These are phyloP conservation scores for Erythrophleum ivorense DNA, from an alignment of 331 rosid genomes.

Conservation along the genomic window DNA sequence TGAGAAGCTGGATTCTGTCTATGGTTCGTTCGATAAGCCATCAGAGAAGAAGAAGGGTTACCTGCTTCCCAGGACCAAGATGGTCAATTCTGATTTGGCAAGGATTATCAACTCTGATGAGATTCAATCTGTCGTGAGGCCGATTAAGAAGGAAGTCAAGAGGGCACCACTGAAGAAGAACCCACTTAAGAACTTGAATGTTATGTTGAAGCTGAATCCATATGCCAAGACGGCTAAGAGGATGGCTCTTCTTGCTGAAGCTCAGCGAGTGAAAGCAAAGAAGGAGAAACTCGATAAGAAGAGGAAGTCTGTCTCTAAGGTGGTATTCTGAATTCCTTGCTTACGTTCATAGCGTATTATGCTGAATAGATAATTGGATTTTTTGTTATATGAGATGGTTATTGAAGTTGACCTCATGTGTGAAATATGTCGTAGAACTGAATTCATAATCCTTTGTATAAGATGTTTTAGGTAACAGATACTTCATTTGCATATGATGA, in stretches of 20 bases:
- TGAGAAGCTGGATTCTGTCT: conserved; percentile 69
- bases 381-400: background rate
- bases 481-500: background rate
- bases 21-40: conserved; percentile 61
- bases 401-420: background rate
- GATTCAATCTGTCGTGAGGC: conserved; percentile 22
- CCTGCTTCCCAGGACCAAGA: conserved; percentile 65
- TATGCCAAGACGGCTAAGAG: conserved; percentile 69
- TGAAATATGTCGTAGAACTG: background rate
- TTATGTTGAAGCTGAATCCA: conserved; percentile 59
- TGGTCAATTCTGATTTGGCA: conserved; percentile 64
- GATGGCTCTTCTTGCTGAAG: conserved; percentile 67
- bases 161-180: conserved; percentile 65
- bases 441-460: background rate
- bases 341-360: background rate
- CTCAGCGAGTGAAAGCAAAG: conserved; percentile 37
- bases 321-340: conserved; percentile 11
- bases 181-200: conserved; percentile 63
- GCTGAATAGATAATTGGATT: background rate
- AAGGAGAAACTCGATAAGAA: conserved; percentile 64
- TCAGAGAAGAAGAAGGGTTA: conserved; percentile 67
- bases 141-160: conserved; percentile 43
- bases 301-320: conserved; percentile 60
- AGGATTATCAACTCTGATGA: conserved; percentile 33
- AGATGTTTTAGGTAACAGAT: background rate